These are phyloP conservation scores for Salvia sclarea DNA, from an alignment of 305 asterid genomes.

Conservation along the genomic window DNA sequence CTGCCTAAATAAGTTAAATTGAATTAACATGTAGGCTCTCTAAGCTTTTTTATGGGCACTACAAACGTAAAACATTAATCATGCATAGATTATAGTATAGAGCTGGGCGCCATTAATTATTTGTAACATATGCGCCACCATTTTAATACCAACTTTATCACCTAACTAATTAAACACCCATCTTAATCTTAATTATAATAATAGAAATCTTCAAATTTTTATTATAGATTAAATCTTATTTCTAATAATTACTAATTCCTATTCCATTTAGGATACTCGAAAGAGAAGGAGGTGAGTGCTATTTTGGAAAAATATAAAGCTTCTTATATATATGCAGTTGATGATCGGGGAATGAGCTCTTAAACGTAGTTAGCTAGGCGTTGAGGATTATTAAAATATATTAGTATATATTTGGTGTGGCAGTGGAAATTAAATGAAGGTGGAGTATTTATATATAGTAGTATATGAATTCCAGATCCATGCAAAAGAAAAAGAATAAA, in stretches of 20 bases:
- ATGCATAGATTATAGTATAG: not conserved
- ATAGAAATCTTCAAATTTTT: not conserved
- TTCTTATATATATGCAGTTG: not conserved
- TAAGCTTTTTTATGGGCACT: not conserved
- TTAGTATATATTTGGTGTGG: not conserved
- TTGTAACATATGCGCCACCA: not conserved
- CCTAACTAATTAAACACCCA: not conserved
- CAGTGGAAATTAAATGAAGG: slow-evolving; percentile 15
- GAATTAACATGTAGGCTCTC: not conserved
- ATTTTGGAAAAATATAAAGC: not conserved
- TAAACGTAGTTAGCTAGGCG: not conserved
- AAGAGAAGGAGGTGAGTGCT: not conserved
- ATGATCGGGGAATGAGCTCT: not conserved
- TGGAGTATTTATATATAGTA: not conserved
- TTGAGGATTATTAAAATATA: not conserved
- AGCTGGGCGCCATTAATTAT: not conserved
- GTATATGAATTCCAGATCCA: slow-evolving; percentile 30
- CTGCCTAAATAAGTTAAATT: not conserved
- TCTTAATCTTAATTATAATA: not conserved
- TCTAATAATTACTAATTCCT: too few relatives aligned
- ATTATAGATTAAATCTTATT: too few relatives aligned
- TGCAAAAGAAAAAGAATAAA: slow-evolving; percentile 8
- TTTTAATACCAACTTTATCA: not conserved
- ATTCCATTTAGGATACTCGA: not conserved
- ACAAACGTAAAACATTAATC: not conserved